Evolutionary conservation across 768 basidiomycete species (phyloP), one percentile per base, ranked within the genome.

Genomic region (Pulveroboletus sp.): DNA sequence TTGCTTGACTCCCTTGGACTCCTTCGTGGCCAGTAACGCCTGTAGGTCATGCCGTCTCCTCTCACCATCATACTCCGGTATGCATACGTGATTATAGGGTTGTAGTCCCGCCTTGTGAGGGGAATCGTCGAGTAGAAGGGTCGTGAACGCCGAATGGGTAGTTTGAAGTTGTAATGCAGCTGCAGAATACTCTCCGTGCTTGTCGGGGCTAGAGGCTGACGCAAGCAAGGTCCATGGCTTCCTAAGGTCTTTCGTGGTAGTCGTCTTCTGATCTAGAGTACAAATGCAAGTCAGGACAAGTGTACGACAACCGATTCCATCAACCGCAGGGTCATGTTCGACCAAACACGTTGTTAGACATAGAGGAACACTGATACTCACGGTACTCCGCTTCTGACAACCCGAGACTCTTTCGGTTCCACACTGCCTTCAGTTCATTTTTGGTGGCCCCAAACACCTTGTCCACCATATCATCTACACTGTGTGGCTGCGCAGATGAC

Each of bases 401-500:
- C 1, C 88, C 90, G 0, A 93, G 67, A 6, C 84, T 86, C 59
- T 87, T 87, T 43, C 91, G 73, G 14, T 87, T 86, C 90, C 90
- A 93, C 0, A 90, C 72, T 0, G 82, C 86, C 14, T 79, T 66
- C 5, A 90, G 67, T 15, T 64, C 58, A 44, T 69, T 68, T 26
- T 67, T 61, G 0, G 65, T 46, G 5, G 68, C 58, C 10, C 73
- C 79, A 61, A 91, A 89, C 31, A 76, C 75, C 32, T 71, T 73
- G 18, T 77, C 63, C 0, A 87, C 84, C 90, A 93, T 92, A 57
- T 84, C 82, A 0, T 69, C 65, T 8, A 90, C 89, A 61, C 80
- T 89, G 43, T 83, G 83, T 2, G 89, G 87, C 60, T 90, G 87
- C 5, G 90, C 90, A 3, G 85, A 88, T 60, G 85, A 88, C 90